phyloP scores from a whole-genome alignment of 1,284 basidiomycete species.

The Cutaneotrichosporon curvatum region DNA sequence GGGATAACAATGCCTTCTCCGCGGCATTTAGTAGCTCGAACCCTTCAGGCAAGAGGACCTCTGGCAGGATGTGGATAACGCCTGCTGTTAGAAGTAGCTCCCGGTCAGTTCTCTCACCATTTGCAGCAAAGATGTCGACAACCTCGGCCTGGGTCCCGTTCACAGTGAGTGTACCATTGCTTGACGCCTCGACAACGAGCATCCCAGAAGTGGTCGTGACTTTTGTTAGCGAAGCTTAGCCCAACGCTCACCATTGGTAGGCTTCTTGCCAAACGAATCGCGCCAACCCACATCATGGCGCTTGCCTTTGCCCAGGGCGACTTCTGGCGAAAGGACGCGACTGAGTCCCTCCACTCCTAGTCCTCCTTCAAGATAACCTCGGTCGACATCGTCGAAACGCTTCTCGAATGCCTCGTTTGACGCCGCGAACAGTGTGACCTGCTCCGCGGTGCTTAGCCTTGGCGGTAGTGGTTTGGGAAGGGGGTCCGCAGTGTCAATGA shows the following conservation, averaged over 20 bases:
- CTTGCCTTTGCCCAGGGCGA: conserved; percentile 49
- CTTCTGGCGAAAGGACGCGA: conserved; percentile 69
- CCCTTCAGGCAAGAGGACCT: conserved; percentile 69
- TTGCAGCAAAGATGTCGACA: conserved; percentile 83
- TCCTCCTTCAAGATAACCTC: conserved; percentile 74
- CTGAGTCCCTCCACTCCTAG: conserved; percentile 71
- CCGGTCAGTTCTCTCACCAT: conserved; percentile 50
- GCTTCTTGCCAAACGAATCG: conserved; percentile 28
- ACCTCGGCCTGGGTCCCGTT: conserved; percentile 59
- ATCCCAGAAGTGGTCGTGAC: conserved; percentile 53
- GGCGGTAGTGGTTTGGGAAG: conserved; percentile 58
- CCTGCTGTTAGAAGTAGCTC: conserved; percentile 40
- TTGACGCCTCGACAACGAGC: conserved; percentile 56
- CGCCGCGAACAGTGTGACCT: conserved; percentile 85
- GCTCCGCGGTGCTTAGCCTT: conserved; percentile 49
- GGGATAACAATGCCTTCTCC: conserved; percentile 66
- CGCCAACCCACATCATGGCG: conserved; percentile 34
- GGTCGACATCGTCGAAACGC: conserved; percentile 59
- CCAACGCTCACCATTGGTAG: conserved; percentile 14
- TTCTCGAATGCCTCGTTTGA: conserved; percentile 69
- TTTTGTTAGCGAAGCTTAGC: conserved; percentile 1
- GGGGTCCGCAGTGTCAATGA: conserved; percentile 54
- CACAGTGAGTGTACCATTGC: conserved; percentile 55
- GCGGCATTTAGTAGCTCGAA: conserved; percentile 67
- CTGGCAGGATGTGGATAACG: conserved; percentile 81